Evolutionary conservation across 768 basidiomycete species (phyloP).

Genomic region (Suillus subalutaceus): DNA sequence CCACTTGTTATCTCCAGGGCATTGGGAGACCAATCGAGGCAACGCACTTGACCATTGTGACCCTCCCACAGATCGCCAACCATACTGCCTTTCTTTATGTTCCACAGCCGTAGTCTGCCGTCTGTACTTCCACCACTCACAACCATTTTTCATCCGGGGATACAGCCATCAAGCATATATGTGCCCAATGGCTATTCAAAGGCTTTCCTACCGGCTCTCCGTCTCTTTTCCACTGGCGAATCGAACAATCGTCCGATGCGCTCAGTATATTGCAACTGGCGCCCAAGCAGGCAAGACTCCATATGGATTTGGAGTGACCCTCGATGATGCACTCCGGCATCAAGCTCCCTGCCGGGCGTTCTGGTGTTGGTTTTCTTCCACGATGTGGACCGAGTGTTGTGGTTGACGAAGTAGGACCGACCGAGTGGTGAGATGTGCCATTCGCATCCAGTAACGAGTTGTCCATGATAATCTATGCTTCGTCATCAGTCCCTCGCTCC

Average conservation of each 20-base stretch:
- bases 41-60: neutral
- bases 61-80: neutral
- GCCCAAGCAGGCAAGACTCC: neutral
- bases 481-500: neutral
- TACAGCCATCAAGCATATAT: neutral
- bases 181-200: neutral
- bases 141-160: neutral
- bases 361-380: neutral
- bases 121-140: neutral
- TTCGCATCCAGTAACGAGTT: neutral
- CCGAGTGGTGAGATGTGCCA: neutral
- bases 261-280: neutral
- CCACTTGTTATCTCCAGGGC: neutral
- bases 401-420: neutral
- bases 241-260: neutral
- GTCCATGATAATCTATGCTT: neutral
- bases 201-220: neutral
- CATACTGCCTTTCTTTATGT: neutral
- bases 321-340: neutral
- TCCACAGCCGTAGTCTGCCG: neutral
- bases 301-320: neutral
- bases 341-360: neutral
- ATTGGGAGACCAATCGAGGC: neutral
- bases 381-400: neutral
- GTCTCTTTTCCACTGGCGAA: neutral